Conservation (phyloP, 1,284 basidiomycete genomes). For the Crucibulum parvulum region DNA sequence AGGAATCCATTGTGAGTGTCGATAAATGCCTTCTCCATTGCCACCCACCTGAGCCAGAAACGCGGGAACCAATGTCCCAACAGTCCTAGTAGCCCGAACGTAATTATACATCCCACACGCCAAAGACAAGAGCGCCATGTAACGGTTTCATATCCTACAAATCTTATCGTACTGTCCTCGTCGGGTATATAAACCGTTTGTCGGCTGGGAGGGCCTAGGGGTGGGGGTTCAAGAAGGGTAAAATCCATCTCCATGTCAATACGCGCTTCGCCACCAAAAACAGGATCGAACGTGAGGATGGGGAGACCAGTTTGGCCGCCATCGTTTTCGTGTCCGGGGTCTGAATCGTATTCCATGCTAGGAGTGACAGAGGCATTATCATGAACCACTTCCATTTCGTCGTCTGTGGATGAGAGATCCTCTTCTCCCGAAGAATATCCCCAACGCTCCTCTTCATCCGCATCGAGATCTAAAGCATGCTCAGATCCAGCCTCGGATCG, state of each 20-base stretch:
- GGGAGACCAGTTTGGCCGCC: conserved; percentile 59
- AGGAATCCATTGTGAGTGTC: conserved; percentile 77
- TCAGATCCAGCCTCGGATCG: conserved; percentile 67
- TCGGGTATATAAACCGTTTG: conserved; percentile 92
- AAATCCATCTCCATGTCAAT: conserved; percentile 78
- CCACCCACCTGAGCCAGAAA: conserved; percentile 90
- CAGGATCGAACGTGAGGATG: conserved; percentile 72
- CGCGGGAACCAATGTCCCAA: conserved; percentile 94
- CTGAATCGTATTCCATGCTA: conserved; percentile 74
- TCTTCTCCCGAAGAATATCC: conserved; percentile 83
- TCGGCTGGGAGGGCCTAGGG: conserved; percentile 78
- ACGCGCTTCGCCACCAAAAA: conserved; percentile 82
- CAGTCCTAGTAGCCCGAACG: conserved; percentile 82
- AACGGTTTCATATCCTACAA: conserved; percentile 88
- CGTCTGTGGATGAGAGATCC: conserved; percentile 45
- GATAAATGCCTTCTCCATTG: conserved; percentile 85
- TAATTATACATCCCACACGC: conserved; percentile 74
- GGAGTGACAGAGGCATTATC: conserved; percentile 52
- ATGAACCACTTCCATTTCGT: conserved; percentile 34
- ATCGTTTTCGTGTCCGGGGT: conserved; percentile 42
- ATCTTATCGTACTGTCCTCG: conserved; percentile 90
- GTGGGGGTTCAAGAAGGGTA: conserved; percentile 66
- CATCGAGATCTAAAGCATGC: conserved; percentile 58
- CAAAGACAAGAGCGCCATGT: conserved; percentile 74
- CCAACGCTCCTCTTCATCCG: conserved; percentile 76